These are phyloP conservation scores for Blastobotrys peoriensis DNA, from an alignment of 805 yeast genomes.

Conservation along the genomic window DNA sequence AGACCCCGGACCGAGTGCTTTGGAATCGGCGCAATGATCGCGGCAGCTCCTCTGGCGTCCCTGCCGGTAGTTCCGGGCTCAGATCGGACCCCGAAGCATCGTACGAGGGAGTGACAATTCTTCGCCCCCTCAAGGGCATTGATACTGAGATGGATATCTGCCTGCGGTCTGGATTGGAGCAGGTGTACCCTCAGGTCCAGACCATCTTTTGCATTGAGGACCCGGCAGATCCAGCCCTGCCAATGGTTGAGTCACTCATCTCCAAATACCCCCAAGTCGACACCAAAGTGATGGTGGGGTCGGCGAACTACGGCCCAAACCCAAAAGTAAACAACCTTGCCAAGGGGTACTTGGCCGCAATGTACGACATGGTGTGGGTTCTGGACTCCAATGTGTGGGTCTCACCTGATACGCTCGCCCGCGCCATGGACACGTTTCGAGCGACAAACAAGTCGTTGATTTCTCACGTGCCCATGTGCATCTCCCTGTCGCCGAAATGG, in stretches of 20 bases:
- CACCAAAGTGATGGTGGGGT: slow-evolving; percentile 52
- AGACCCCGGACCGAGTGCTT: background rate
- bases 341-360: slow-evolving; percentile 68
- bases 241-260: slow-evolving; percentile 47
- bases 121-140: slow-evolving; percentile 78
- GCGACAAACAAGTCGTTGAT: slow-evolving; percentile 46
- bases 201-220: slow-evolving; percentile 71
- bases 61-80: background rate
- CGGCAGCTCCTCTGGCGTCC: background rate
- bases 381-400: slow-evolving; percentile 85
- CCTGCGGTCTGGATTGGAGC: slow-evolving; percentile 59
- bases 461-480: slow-evolving; percentile 64
- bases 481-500: slow-evolving; percentile 33
- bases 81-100: background rate
- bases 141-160: slow-evolving; percentile 71
- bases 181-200: slow-evolving; percentile 66
- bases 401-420: slow-evolving; percentile 51
- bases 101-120: slow-evolving; percentile 58
- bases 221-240: slow-evolving; percentile 56
- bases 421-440: slow-evolving; percentile 52
- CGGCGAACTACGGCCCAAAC: slow-evolving; percentile 61
- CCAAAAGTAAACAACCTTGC: slow-evolving; percentile 84
- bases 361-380: slow-evolving; percentile 73
- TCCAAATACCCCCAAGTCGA: slow-evolving; percentile 50
- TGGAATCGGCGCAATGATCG: background rate